Evolutionary conservation across 306 rosid genomes (phyloP).

Genomic region (Inga oerstediana): DNA sequence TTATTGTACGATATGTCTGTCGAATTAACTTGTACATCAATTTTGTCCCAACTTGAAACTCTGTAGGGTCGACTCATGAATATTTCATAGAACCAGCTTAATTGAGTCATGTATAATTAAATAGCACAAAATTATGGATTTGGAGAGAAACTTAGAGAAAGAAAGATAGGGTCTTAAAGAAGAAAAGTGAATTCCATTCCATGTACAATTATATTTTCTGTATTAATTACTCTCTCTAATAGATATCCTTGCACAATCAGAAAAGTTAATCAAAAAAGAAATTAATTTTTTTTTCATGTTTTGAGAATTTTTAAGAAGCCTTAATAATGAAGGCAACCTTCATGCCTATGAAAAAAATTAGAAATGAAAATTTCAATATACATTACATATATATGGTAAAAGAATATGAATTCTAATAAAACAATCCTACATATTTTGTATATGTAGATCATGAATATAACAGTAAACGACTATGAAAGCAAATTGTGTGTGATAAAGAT

Average conservation of each 20-base stretch:
- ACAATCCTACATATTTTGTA: neutral
- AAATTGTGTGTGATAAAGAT: neutral
- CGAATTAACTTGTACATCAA: neutral
- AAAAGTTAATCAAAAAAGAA: neutral
- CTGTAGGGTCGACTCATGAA: neutral
- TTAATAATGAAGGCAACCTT: neutral
- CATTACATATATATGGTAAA: neutral
- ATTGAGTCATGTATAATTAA: neutral
- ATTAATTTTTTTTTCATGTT: neutral
- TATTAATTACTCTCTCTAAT: neutral
- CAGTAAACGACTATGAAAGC: neutral
- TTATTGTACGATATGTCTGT: neutral
- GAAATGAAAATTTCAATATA: neutral
- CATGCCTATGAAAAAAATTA: neutral
- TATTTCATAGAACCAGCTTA: neutral
- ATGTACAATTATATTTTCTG: neutral
- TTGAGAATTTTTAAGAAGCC: neutral
- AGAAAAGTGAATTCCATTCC: neutral
- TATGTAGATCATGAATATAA: neutral
- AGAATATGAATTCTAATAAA: neutral
- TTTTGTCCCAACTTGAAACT: neutral
- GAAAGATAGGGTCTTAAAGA: no score
- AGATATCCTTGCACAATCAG: neutral
- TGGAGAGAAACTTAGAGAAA: neutral
- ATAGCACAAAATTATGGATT: neutral